Percentiles rank a stretch among this genome's conserved stretches.
These are phyloP conservation scores for Paramecium bursaria DNA, from an alignment of 73 alveolate genomes.

Conservation along the genomic window DNA sequence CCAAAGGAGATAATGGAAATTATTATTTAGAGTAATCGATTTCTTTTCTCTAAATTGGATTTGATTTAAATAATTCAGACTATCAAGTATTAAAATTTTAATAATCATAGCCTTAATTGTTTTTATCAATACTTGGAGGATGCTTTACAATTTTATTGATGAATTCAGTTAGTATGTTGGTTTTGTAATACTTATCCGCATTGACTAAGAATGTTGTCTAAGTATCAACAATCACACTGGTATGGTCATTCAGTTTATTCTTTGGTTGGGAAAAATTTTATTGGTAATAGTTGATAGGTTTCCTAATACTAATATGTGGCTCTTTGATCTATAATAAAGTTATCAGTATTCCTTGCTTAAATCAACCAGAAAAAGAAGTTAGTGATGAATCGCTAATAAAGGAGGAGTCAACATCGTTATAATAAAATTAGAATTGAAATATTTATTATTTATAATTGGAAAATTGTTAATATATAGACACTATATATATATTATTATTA, in stretches of 20 bases:
- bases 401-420: too few relatives aligned
- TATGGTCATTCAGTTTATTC: conserved; percentile 84
- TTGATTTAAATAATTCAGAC: conserved; percentile 3
- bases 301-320: conserved; percentile 83
- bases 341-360: too few relatives aligned
- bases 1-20: conserved; percentile 49
- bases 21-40: conserved; percentile 75
- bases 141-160: conserved; percentile 76
- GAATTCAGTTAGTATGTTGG: conserved; percentile 85
- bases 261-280: conserved; percentile 86
- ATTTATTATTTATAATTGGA: too few relatives aligned
- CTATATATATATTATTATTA: too few relatives aligned
- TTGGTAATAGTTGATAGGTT: conserved; percentile 88
- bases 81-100: too few relatives aligned
- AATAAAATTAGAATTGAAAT: too few relatives aligned
- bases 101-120: conserved; percentile 61
- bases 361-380: too few relatives aligned
- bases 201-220: conserved; percentile 86
- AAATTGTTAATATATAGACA: too few relatives aligned
- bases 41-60: conserved; percentile 73
- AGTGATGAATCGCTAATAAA: too few relatives aligned
- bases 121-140: conserved; percentile 63
- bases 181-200: conserved; percentile 88
- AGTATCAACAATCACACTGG: conserved; percentile 85
- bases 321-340: conserved; percentile 92